Conservation (phyloP, 2,329 filamentous ascomycete genomes). For the Laburnicola sp. region DNA sequence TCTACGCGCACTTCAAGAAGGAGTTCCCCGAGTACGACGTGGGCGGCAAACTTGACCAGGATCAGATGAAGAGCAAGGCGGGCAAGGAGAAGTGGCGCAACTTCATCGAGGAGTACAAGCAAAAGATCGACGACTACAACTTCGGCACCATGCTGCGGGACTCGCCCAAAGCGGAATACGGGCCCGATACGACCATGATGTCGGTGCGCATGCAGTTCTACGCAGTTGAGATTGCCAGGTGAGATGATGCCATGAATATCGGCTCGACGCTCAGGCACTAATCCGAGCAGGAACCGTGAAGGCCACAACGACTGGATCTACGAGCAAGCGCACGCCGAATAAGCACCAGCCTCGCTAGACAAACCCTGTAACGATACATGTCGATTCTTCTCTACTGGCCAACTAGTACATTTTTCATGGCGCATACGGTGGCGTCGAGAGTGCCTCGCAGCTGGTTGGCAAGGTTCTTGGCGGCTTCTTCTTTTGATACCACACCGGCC, state of each 20-base stretch:
- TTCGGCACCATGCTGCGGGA: conserved; percentile 91
- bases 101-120: conserved; percentile 92
- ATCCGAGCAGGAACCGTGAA: conserved; percentile 67
- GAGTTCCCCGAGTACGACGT: conserved; percentile 95
- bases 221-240: conserved; percentile 74
- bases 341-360: conserved; percentile 3
- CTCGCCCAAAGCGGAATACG: conserved; percentile 80
- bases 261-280: conserved; percentile 10
- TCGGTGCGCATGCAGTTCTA: conserved; percentile 84
- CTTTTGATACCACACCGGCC: conserved; percentile 1
- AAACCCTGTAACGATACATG: not conserved
- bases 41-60: conserved; percentile 77
- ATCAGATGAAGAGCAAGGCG: conserved; percentile 94
- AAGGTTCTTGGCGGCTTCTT: not conserved
- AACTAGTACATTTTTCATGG: not conserved
- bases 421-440: not conserved
- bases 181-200: conserved; percentile 87
- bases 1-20: conserved; percentile 81
- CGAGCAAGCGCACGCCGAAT: conserved; percentile 68
- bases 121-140: conserved; percentile 95
- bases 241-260: conserved; percentile 25
- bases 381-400: not conserved
- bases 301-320: conserved; percentile 98
- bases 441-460: not conserved
- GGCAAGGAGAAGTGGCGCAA: conserved; percentile 95